A percentile compares a stretch with the other conserved stretches of the same genome.
Evolutionary conservation across 1,284 basidiomycete genomes (phyloP).

Genomic region (Bjerkandera adusta): DNA sequence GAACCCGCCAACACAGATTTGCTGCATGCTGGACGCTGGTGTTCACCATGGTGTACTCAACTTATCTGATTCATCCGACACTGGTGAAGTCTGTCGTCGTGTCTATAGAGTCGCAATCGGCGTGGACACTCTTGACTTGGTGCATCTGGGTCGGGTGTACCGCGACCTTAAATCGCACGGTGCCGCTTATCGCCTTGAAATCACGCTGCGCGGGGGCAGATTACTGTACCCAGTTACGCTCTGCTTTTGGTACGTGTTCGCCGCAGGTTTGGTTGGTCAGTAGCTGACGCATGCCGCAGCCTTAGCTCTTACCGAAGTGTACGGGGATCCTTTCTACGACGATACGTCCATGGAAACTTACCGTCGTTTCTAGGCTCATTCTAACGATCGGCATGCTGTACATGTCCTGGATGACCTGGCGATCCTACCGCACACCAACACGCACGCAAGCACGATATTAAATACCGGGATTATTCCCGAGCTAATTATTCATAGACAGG

Average conservation of each 20-base stretch:
- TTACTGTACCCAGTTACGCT: constrained; percentile 53
- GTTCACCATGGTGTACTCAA: constrained; percentile 45
- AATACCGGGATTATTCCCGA: too few relatives aligned
- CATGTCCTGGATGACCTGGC: constrained; percentile 49
- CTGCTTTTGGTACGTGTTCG: constrained; percentile 42
- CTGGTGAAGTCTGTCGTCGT: constrained; percentile 48
- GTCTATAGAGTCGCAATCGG: constrained; percentile 53
- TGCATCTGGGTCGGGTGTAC: constrained; percentile 54
- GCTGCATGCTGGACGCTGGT: constrained; percentile 54
- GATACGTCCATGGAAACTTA: too few relatives aligned
- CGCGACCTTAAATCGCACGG: constrained; percentile 42
- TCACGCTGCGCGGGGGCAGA: constrained; percentile 40
- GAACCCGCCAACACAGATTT: constrained; percentile 37
- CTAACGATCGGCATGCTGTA: constrained; percentile 43
- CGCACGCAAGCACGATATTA: too few relatives aligned
- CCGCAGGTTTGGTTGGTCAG: background rate
- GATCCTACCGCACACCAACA: constrained; percentile 17
- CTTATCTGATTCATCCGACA: constrained; percentile 54
- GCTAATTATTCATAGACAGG: too few relatives aligned
- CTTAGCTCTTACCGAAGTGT: background rate
- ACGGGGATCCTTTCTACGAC: background rate
- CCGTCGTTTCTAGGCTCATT: constrained; percentile 30
- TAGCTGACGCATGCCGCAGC: background rate
- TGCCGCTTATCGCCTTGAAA: constrained; percentile 39
- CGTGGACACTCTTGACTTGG: constrained; percentile 56